Evolutionary conservation across 768 basidiomycete genomes (phyloP), one percentile per base, ranked within the genome.

Genomic region (Leccinellum albellum): DNA sequence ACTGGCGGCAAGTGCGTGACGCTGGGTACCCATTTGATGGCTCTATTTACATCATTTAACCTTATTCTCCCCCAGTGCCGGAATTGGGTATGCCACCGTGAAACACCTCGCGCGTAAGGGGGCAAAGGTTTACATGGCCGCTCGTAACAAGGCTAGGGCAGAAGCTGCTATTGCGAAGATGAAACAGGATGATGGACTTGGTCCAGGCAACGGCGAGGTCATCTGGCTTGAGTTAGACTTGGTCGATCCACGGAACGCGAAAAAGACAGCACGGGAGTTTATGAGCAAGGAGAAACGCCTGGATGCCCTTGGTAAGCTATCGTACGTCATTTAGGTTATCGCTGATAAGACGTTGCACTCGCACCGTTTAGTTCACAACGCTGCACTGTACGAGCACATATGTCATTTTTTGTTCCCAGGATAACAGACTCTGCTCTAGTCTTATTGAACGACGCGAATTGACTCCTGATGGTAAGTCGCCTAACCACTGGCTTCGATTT

Each of bases 71-170:
- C 8, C n/a, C 33, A 82, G 79, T 47, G 63, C 74, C 0, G 80
- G 82, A 1, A 74, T 82, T 15, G 84, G 85, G 0, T 79, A 76
- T 59, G 74, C 74, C 0, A 84, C 80, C 0, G 76, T 83, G 20
- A 74, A 76, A 51, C 76, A 79, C 59, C 78, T 87, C 20, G 82
- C 78, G 0, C 73, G 75, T 7, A 74, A 70, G 8, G 83, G 84
- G 15, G 83, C 84, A 5, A 85, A 81, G 61, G 81, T 86, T 6
- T 85, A 85, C 60, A 75, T 87, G 59, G 81, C 77, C 0, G 79
- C 82, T 7, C 76, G 84, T 17, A 76, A 73, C 59, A 78, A 80
- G 59, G 61, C 62, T 15, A 75, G 71, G 48, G 84, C 80, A 8
- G 73, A 66, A 21, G 77, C 65, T 7, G 83, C 83, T 2, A 79